Base-by-base conservation (phyloP, 495 filamentous ascomycete genomes). In the Xylaria acuta region DNA sequence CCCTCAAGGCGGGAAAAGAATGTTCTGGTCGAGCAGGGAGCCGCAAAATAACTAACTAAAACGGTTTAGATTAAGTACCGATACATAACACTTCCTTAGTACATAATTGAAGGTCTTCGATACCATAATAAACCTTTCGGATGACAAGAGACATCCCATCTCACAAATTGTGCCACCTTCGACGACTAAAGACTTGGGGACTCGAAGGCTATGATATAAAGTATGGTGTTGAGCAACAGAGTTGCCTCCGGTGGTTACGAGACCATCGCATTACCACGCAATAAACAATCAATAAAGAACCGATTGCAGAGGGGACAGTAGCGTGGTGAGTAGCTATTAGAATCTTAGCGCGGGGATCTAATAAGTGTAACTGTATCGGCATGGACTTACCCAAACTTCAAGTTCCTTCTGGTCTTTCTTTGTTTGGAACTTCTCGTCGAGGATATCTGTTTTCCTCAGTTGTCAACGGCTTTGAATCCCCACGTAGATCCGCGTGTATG, bases 251-350 rank as follows among this genome's bases (percentile, higher is more conserved):
- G 32, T 11, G 7, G 34, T 1, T 38, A 22, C 18, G 20, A 11
- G 32, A 38, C 5, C 2, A 38, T 16, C 5, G 38, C 5, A 30
- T 43, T 30, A 1, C 27, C 27, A 65, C 14, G 5, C 22, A 34
- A 32, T 5, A 8, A 27, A 9, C 49, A 22, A 22, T 40, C 11
- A 67, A 25, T 56, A 38, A 1, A 67, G 45, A 60, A 67, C 49
- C 3, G 72, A 74, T 16, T 71, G 60, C 5, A 74, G 16, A 54
- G 72, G 72, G 16, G 72, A 56, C 11, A 74, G 60, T 20, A 74
- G 27, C 4, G 68, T 71, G 38, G 62, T 67, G 16, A 74, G 63
- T 18, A 74, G 58, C 72, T 74, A 67, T 22, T 7, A 6, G 6
- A 11, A 60, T 27, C 7, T 71, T 64, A 73, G 71, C 34, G 27